Evolutionary conservation across 306 rosid genomes (phyloP).

Genomic region (Vicia faba): DNA sequence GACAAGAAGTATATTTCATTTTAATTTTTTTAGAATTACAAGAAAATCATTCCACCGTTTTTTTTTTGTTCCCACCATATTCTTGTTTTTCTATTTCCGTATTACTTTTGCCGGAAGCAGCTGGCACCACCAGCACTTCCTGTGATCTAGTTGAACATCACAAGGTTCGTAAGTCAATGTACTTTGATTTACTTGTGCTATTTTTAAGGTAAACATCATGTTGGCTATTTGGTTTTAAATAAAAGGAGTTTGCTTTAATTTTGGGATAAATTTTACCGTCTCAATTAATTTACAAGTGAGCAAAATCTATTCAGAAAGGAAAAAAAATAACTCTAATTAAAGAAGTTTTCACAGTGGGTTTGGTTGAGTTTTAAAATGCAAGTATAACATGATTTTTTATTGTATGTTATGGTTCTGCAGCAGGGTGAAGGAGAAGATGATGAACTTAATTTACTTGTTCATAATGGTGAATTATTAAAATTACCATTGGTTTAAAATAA

Average conservation of each 20-base stretch:
- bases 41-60: no score
- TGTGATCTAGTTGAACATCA: conserved; percentile 4
- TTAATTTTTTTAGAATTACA: no score
- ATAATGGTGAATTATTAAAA: no score
- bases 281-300: background rate
- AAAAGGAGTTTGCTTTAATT: background rate
- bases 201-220: background rate
- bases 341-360: background rate
- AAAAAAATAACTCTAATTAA: no score
- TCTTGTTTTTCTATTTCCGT: no score
- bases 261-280: background rate
- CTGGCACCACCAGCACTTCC: background rate
- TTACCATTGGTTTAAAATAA: no score
- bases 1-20: no score
- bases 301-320: background rate
- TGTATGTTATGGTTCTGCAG: no score
- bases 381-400: background rate
- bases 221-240: background rate
- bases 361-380: background rate
- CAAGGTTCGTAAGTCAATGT: background rate
- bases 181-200: background rate
- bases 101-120: no score
- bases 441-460: no score
- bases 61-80: no score
- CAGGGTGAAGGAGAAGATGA: no score